A percentile compares a stretch with the other conserved stretches of the same genome.
phyloP scores from a whole-genome alignment of 257 asterid genomes.

The Prunella vulgaris region DNA sequence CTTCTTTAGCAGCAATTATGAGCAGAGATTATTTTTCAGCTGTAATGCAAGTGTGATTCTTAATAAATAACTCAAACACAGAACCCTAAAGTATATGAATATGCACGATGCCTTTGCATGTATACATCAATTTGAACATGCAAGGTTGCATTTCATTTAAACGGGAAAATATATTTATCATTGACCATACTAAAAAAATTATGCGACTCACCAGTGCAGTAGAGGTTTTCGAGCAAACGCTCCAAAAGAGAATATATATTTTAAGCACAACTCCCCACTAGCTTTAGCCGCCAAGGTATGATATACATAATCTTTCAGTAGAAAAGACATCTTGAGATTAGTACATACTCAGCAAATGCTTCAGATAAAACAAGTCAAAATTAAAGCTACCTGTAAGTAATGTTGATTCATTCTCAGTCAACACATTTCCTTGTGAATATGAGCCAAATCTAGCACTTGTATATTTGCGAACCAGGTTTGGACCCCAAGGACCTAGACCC shows the following conservation, averaged over 20 bases:
- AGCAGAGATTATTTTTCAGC: not conserved
- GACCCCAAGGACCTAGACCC: constrained; percentile 95
- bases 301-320: constrained; percentile 56
- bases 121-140: not conserved
- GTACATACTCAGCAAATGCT: not conserved
- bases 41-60: not conserved
- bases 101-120: not conserved
- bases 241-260: constrained; percentile 75
- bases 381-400: constrained; percentile 59
- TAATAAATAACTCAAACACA: not conserved
- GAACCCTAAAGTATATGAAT: not conserved
- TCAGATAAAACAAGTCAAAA: constrained; percentile 5
- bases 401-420: constrained; percentile 56
- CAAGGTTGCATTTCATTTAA: not conserved
- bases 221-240: constrained; percentile 79
- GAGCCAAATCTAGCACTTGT: constrained; percentile 72
- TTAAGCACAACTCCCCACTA: constrained; percentile 83
- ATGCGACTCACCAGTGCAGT: constrained; percentile 47
- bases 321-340: constrained; percentile 22
- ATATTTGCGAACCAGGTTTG: constrained; percentile 63
- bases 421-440: constrained; percentile 41
- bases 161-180: not conserved
- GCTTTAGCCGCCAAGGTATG: constrained; percentile 85
- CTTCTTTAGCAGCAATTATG: not conserved
- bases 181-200: not conserved